Evolutionary conservation across 2,329 filamentous ascomycete species (phyloP), one percentile per base, ranked within the genome.

Genomic region (Alternaria longipes): DNA sequence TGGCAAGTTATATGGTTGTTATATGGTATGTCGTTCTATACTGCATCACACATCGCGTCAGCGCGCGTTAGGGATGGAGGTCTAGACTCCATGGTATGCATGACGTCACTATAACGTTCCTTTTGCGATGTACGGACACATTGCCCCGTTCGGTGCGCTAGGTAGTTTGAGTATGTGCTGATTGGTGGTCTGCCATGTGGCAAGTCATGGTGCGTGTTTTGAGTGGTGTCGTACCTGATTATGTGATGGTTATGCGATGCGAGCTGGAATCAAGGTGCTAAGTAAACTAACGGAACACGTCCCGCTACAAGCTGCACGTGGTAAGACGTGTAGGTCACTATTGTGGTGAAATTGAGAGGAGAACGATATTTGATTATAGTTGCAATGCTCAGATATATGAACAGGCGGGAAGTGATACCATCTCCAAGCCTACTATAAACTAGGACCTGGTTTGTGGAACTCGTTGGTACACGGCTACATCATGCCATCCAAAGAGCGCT

Each of bases 21-120:
- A 36, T 50, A 50, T 50, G 32, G 9, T 51, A 53, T 49, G 41
- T 49, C 34, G 42, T 47, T 55, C 5, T 12, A 34, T 32, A 55
- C 47, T 18, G 47, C 32, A 26, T 30, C 22, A 38, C 45, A 47
- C 32, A 47, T 34, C 34, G 45, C 45, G 54, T 56, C 54, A 56
- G 54, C 45, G 44, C 30, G 49, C 34, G 26, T 54, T 45, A 50
- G 32, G 38, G 56, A 47, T 54, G 45, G 53, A 52, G 57, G 47
- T 60, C 56, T 56, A 54, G 53, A 52, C 38, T 50, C 18, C 34
- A 9, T 8, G 24, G 41, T 42, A 9, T 54, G 24, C 22, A 60
- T 66, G 62, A 66, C 64, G 64, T 66, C 64, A 66, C 36, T 28
- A 64, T 50, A n/a, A 20, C 20, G 46, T 36, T 50, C 16, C 30